Base-by-base conservation (phyloP, 805 yeast genomes). In the Candida taoyuanica region DNA sequence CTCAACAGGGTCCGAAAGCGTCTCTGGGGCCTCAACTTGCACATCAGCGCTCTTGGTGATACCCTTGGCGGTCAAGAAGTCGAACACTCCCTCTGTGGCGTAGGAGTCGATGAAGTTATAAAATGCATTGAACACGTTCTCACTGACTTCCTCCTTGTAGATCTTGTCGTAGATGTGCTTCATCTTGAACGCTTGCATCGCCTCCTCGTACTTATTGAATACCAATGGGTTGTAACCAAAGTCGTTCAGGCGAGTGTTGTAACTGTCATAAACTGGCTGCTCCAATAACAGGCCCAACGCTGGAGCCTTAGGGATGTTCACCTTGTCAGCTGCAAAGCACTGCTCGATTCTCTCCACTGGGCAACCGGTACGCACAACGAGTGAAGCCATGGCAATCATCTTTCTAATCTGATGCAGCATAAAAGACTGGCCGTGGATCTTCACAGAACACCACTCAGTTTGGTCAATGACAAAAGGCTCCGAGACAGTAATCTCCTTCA, bases 341-440 rank as follows among this genome's bases (percentile, higher is more conserved):
- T 86, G 85, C 7, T 66, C 57, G 45, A 93, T 85, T 52, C 95
- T 76, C 18, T 73, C 73, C 23, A 75, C 56, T 4, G 97, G 95
- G 55, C 89, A 78, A 9, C 95, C 93, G 15, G 93, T 80, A 56
- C 98, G 74, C 17, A 91, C 79, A 14, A 85, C 77, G 40, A 91
- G 68, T 0, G 89, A 76, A 2, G 95, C 95, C 94, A 91, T 82
- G 17, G 96, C 91, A 43, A 93, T 86, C 98, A 93, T 93, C 59
- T 93, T 93, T 59, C 98, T 79, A 56, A 93, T 93, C 70, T 91
- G 98, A 64, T 91, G 98, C 47, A 93, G 71, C 98, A 93, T 93
- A 63, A 93, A 93, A 4, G 96, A 86, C 65, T 93, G 98, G 7
- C 98, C 98, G 60, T 93, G 98, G 49, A 93, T 86, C 66, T 91